Base-by-base conservation (phyloP, 1,284 basidiomycete species). In the Leccinum variabile region DNA sequence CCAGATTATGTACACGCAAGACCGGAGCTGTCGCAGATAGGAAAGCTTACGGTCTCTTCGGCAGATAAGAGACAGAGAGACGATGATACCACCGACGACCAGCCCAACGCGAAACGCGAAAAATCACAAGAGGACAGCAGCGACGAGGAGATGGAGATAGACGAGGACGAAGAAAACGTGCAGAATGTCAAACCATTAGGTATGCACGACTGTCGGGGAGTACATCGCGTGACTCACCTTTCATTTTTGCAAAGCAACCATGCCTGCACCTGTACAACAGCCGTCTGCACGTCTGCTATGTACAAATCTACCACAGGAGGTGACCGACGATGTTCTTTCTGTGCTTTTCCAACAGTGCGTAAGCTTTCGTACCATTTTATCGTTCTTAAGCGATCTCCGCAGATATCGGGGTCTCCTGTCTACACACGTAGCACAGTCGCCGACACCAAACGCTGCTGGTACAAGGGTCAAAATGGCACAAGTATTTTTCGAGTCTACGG, bases 261-360 rank as follows among this genome's bases (percentile, higher is more conserved):
- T 84, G 59, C 85, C 87, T n/a, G 75, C 80, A 35, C 75, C 80
- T 54, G 76, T 79, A 56, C 84, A 86, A 68, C 83, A 84, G 59
- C 83, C 84, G 37, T 87, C 89, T n/a, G 77, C 85, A 28, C 82
- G 85, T 56, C 75, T 92, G 59, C 76, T 90, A 62, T 92, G 90
- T 77, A 87, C 88, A 64, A 92, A 92, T 75, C 78, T 94, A 37
- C 91, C 91, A 1, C 84, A 87, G 72, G 91, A 94, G 73, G 89
- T 93, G 33, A 91, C 90, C 25, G 87, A 91, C 68, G 88, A 89
- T 63, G 87, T 92, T 46, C 81, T 94, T 30, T 84, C 86, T 7
- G 88, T 92, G n/a, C 77, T 95, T 18, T 94, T 95, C 78, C 90
- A 94, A 77, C 91, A 94, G 92, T 93, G 71, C 61, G 92, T 84